Percentiles rank a stretch among this genome's conserved stretches.
phyloP scores from a whole-genome alignment of 2,329 filamentous ascomycete species.

The Colletotrichum agaves region DNA sequence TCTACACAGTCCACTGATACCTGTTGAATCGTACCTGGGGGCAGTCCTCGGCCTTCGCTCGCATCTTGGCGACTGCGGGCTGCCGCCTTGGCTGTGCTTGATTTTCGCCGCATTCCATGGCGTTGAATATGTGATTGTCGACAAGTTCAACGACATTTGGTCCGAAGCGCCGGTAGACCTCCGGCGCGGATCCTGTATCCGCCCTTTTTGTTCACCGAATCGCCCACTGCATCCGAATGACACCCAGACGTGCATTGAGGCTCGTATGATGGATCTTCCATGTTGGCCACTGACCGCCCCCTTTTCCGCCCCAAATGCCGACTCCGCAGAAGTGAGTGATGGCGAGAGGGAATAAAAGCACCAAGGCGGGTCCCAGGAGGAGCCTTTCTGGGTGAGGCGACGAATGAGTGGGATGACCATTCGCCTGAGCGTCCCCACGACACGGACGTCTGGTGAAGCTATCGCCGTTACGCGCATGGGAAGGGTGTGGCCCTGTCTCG shows the following conservation, averaged over 20 bases:
- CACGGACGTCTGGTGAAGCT: conserved; percentile 16
- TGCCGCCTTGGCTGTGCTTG: conserved; percentile 36
- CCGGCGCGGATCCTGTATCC: neutral
- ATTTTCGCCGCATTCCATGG: conserved; percentile 37
- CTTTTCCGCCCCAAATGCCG: conserved; percentile 5
- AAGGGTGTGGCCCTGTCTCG: conserved; percentile 26
- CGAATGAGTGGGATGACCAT: conserved; percentile 19
- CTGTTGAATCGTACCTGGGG: conserved; percentile 2
- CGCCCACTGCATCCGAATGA: conserved; percentile 17
- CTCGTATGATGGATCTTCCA: conserved; percentile 12
- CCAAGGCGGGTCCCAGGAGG: conserved; percentile 28
- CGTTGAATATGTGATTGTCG: conserved; percentile 8
- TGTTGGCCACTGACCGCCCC: neutral
- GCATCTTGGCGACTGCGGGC: conserved; percentile 30
- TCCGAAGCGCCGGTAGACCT: neutral
- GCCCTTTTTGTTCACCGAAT: conserved; percentile 3
- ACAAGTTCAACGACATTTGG: conserved; percentile 19
- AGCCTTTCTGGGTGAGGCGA: neutral
- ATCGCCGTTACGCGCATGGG: conserved; percentile 11
- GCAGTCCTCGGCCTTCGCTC: conserved; percentile 23
- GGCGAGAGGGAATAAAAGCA: conserved; percentile 25
- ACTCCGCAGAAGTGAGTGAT: conserved; percentile 8
- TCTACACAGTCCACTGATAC: conserved; percentile 4
- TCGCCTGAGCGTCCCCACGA: conserved; percentile 29
- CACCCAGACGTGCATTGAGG: neutral